Evolutionary conservation across 768 basidiomycete genomes (phyloP).

Genomic region (Naganishia onofrii): DNA sequence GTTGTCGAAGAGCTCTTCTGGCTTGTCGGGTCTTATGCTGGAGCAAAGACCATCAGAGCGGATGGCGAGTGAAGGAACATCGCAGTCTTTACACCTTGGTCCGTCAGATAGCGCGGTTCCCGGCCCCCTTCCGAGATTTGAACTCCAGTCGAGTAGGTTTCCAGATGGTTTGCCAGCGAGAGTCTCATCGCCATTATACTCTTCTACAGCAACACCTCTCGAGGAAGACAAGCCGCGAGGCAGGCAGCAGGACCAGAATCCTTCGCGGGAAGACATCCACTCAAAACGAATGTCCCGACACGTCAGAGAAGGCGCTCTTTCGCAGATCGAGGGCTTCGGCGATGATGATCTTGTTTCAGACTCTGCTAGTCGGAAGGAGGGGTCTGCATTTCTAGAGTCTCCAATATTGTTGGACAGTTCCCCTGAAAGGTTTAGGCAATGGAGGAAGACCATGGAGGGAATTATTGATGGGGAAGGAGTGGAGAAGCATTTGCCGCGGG

Average conservation of each 20-base stretch:
- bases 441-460: constrained; percentile 40
- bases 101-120: background rate
- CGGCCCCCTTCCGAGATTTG: no score
- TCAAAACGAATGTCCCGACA: constrained; percentile 16
- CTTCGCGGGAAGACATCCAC: background rate
- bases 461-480: constrained; percentile 45
- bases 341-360: background rate
- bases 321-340: background rate
- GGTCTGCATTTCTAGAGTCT: constrained; percentile 5
- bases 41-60: background rate
- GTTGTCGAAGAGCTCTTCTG: constrained; percentile 1
- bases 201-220: background rate
- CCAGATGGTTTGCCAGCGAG: background rate
- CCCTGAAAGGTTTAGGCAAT: constrained; percentile 31
- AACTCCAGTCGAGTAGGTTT: background rate
- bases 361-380: background rate
- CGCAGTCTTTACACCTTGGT: no score
- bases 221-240: background rate
- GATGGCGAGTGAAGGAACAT: background rate
- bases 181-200: background rate
- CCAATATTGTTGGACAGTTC: constrained; percentile 3
- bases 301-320: background rate
- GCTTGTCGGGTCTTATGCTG: background rate
- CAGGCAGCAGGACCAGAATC: background rate
- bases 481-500: constrained; percentile 39